A percentile compares a stretch with the other conserved stretches of the same genome.
These are phyloP conservation scores for Discostella stelligeroides DNA, from an alignment of 108 stramenopile species.

Conservation along the genomic window DNA sequence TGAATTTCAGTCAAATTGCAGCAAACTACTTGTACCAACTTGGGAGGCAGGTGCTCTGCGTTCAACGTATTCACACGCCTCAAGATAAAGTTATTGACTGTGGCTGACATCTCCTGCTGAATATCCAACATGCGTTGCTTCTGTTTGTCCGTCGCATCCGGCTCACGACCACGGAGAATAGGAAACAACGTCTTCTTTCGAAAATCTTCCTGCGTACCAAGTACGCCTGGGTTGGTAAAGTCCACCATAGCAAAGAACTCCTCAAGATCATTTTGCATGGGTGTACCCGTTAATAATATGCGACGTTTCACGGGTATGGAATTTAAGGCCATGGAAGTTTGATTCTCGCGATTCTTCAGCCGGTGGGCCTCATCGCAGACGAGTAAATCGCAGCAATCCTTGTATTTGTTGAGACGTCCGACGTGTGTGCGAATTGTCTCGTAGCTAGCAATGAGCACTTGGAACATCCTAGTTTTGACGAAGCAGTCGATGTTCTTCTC, in stretches of 20 bases:
- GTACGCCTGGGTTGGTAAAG: slow-evolving; percentile 92
- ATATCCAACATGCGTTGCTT: slow-evolving; percentile 80
- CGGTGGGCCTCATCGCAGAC: slow-evolving; percentile 99
- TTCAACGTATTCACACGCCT: slow-evolving; percentile 96
- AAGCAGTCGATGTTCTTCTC: slow-evolving; percentile 87
- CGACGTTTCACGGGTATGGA: slow-evolving; percentile 86
- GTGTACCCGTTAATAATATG: slow-evolving; percentile 94
- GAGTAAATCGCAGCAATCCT: slow-evolving; percentile 90
- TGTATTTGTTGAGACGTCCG: slow-evolving; percentile 70
- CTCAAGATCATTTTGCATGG: slow-evolving; percentile 93
- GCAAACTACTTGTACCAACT: slow-evolving; percentile 98
- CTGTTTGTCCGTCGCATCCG: slow-evolving; percentile 91
- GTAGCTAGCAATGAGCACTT: slow-evolving; percentile 91
- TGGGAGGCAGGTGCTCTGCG: slow-evolving; percentile 97
- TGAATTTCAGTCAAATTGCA: slow-evolving; percentile 96
- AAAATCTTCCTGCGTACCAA: slow-evolving; percentile 91
- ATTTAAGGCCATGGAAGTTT: slow-evolving; percentile 87
- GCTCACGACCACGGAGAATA: slow-evolving; percentile 94
- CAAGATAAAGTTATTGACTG: slow-evolving; percentile 96
- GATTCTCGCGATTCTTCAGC: slow-evolving; percentile 97
- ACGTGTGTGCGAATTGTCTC: slow-evolving; percentile 95
- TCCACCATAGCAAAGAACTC: slow-evolving; percentile 99
- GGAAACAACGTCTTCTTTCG: slow-evolving; percentile 77
- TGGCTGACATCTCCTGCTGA: slow-evolving; percentile 89
- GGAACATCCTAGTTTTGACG: slow-evolving; percentile 77